Base-by-base conservation (phyloP, 208 protist species). In the Acanthamoeba triangularis region DNA sequence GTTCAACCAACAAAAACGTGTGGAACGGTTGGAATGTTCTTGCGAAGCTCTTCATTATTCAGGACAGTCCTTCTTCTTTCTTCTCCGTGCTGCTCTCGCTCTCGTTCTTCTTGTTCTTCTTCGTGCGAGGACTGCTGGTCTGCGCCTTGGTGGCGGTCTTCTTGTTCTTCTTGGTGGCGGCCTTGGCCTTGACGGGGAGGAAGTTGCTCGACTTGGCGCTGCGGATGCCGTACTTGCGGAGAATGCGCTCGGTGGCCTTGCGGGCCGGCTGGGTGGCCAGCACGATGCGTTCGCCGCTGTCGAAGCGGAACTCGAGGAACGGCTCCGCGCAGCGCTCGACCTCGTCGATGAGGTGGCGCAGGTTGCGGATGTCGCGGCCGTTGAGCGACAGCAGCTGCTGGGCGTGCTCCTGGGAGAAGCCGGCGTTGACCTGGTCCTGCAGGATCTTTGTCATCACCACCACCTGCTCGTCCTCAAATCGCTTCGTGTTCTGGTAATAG, bases 181-280 rank as follows among this genome's bases (percentile, higher is more conserved):
- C 49, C 49, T 54, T 54, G 7, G 49, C 13, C 14, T 54, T 54
- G 49, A 54, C 14, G 49, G 54, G 16, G 20, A 61, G 54, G 54
- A 85, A 56, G 30, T 85, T 85, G 76, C 76, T 85, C 76, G 76
- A 85, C 76, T 85, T 85, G 35, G 76, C 18, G 41, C 76, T 85
- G 14, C 76, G 76, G 35, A 85, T 85, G 76, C 76, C 76, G 44
- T 85, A 85, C 76, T 85, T 85, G 11, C 28, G 5, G 23, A 85
- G 76, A 23, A 85, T 85, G 47, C 76, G 76, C 76, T 85, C 76
- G 41, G 76, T 85, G 76, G 76, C 76, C 47, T 28, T 49, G 37
- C 30, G 14, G 41, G 76, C 76, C 41, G 52, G 76, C 44, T 56
- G 44, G 13, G 76, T 85, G 41, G 76, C 41, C 76, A 85, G 41